Percentiles rank a stretch among this genome's conserved stretches.
Conservation (phyloP, 2,329 filamentous ascomycete species). For the Helotiales sp. region DNA sequence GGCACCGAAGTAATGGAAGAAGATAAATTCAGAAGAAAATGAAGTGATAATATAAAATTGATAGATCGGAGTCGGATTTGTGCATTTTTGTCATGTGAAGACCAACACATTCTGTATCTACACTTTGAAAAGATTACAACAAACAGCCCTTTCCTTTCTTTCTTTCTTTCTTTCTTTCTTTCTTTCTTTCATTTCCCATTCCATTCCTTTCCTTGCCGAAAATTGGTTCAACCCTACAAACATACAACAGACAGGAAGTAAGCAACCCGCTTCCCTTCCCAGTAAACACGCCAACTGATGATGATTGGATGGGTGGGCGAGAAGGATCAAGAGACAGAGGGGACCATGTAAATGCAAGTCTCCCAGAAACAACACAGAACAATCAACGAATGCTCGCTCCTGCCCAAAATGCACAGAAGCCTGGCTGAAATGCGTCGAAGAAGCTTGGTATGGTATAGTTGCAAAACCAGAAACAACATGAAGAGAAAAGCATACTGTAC, state of each 20-base stretch:
- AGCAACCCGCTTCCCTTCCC: not conserved
- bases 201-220: not conserved
- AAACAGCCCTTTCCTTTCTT: slow-evolving; percentile 7
- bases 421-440: slow-evolving; percentile 39
- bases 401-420: slow-evolving; percentile 38
- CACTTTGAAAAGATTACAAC: slow-evolving; percentile 15
- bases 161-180: not conserved
- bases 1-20: no score
- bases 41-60: not conserved
- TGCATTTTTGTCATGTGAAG: slow-evolving; percentile 8
- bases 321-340: slow-evolving; percentile 15
- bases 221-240: not conserved
- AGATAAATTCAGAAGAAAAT: not conserved
- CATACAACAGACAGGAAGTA: not conserved
- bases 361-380: slow-evolving; percentile 17
- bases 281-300: slow-evolving; percentile 7
- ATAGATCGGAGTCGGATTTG: not conserved
- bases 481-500: slow-evolving; percentile 28
- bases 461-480: slow-evolving; percentile 31
- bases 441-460: slow-evolving; percentile 38
- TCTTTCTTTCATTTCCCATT: not conserved
- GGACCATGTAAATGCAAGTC: slow-evolving; percentile 40
- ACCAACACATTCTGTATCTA: slow-evolving; percentile 14
- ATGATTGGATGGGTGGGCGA: slow-evolving; percentile 16
- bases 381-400: slow-evolving; percentile 33